Evolutionary conservation across 2,329 filamentous ascomycete species (phyloP), one percentile per base, ranked within the genome.

Genomic region (Cryphonectria carpinicola): DNA sequence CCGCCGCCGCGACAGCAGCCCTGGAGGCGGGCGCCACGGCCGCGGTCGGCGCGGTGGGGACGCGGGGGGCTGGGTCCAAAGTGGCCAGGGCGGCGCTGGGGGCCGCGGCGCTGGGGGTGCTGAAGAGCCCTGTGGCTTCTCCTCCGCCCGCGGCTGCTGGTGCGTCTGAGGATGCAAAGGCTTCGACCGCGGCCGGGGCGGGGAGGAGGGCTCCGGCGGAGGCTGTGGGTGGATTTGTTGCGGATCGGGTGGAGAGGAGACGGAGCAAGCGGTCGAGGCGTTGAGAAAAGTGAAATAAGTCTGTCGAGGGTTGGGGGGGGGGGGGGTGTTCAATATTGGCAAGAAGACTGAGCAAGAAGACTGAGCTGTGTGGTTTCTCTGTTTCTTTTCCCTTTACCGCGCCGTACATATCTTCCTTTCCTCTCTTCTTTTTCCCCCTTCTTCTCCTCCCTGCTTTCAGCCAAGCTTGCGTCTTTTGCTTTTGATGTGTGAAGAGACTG

Each of bases 71-170:
- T 64, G 75, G 75, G 0, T 71, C 72, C 1, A 71, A 73, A 61
- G 74, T 77, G 8, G 73, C 75, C 3, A 73, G 73, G 39, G 76
- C 76, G 25, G 76, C 76, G 17, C 69, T 78, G 41, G 76, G 76
- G 0, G 76, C 76, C 17, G 76, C 72, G 11, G 76, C 74, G 3
- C 66, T 74, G 32, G 74, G 74, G 39, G 74, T 73, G 22, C 72
- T 76, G 10, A 67, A 60, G 65, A 54, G 41, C 7, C 68, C 68
- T 4, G 32, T 37, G 1, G n/a, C 3, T 14, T 14, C 32, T 22
- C 60, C 67, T 1, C 1, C 60, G 13, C 8, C 54, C 22, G 56
- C n/a, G 2, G 19, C 35, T 17, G 3, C 58, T 10, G 37, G 32
- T 32, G 6, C 19, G 32, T 32, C 56, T 7, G 32, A 4, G 32